Evolutionary conservation across 176 grass and related monocot species (phyloP), one percentile per base, ranked within the genome.

Genomic region (Cymbopogon citratus): DNA sequence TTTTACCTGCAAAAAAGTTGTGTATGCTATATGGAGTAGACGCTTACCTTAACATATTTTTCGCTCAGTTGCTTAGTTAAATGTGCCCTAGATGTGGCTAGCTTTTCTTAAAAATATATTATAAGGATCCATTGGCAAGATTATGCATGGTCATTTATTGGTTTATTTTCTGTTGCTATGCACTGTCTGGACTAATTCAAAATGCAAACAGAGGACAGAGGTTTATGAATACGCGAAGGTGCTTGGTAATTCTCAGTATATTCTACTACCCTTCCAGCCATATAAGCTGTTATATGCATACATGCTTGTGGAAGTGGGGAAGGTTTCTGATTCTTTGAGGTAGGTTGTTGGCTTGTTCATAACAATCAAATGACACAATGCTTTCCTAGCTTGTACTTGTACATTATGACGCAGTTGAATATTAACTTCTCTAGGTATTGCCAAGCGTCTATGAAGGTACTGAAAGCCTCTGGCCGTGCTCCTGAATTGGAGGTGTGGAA

Each of bases 201-300:
- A 86, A 78, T 68, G 39, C 49, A 69, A 85, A 66, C 86, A 99
- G 96, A 93, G 96, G 83, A 99, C 96, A 69, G 96, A 99, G 73
- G 76, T 95, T 43, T 99, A 99, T 81, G 96, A 99, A 66, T 93
- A 99, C 72, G 89, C 96, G 27, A 99, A 99, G 80, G 96, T 99
- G 80, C 89, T 91, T 44, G 92, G 92, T 56, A 99, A 99, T 93
- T 95, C 96, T 75, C 96, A 99, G 87, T 95, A 93, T 81, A 91
- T 91, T 41, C 89, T 99, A 21, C 87, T 90, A 75, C 91, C 89
- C 45, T 93, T 99, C 81, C 96, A 95, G 69, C 96, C 96, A 40
- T 99, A 99, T 79, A 99, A 99, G 83, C 87, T 99, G 70, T 80
- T 99, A 78, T 99, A 99, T 87, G 96, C 96, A 48, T 82, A 99